Conservation (phyloP, 441 rosid genomes). For the Geranium incanum region DNA sequence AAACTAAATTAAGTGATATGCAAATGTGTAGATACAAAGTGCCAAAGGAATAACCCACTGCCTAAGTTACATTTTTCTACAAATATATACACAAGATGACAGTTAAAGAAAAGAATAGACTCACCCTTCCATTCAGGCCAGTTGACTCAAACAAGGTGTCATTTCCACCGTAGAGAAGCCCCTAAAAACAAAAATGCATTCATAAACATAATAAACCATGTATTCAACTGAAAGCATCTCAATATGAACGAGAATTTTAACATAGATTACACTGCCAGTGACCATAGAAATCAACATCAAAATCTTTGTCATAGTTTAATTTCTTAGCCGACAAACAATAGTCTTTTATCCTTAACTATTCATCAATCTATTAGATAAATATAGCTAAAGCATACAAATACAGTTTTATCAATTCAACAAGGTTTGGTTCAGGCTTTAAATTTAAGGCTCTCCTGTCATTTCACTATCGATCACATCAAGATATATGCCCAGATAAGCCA, state of each 20-base stretch:
- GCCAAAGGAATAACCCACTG: neutral
- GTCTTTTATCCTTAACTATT: neutral
- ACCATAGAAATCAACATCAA: neutral
- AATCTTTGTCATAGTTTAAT: neutral
- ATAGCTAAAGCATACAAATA: neutral
- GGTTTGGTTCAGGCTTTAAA: neutral
- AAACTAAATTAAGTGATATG: neutral
- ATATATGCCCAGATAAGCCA: too few species aligned
- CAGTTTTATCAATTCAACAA: neutral
- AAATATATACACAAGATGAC: neutral
- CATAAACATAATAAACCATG: neutral
- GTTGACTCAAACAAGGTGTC: conserved; percentile 79
- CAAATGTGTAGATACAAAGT: neutral
- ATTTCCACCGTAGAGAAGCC: conserved; percentile 71
- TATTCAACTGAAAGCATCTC: neutral
- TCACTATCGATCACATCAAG: neutral
- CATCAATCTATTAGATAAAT: neutral
- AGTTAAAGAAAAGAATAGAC: conserved; percentile 17
- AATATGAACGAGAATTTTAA: neutral
- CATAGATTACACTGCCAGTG: neutral
- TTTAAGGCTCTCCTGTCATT: neutral
- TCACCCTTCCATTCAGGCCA: conserved; percentile 53
- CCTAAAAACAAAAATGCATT: conserved; percentile 38
- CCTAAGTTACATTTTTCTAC: neutral
- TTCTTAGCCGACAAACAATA: neutral